Base-by-base conservation (phyloP, 129 eudicot species). In the Logfia minima region DNA sequence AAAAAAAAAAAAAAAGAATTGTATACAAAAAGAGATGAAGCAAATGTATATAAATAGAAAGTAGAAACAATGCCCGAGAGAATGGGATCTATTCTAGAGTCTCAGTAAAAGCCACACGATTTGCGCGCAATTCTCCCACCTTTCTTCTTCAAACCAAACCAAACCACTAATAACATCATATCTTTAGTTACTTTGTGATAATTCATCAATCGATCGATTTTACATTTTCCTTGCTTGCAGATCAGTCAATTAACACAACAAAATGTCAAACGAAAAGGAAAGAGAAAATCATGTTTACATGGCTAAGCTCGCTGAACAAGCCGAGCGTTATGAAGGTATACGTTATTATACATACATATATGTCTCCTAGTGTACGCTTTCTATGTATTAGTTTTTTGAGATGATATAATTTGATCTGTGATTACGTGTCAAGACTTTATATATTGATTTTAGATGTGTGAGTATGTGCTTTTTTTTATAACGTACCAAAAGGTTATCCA, bases 241-340 rank as follows among this genome's bases (percentile, higher is more conserved):
- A 45, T 45, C 51, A 63, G 52, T 28, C 78, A 19, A 65, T 63
- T 74, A 65, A 21, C 75, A 86, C 22, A 14, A 10, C 14, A 65
- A 70, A 83, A 90, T 93, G 97, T 81, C 98, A 58, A 80, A 87
- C 55, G 95, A 93, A 14, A 90, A 87, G 84, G 98, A 93, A 76
- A 84, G 98, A 85, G 96, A 90, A 72, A 88, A 86, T 71, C 98
- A 90, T 78, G 98, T 93, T 56, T 93, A 90, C 90, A 34, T 93
- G 91, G 98, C 98, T 35, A 92, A 92, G 89, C 96, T 90, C n/a
- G 86, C 96, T 26, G 98, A 92, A 85, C 98, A 93, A 84, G 98
- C 98, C 60, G 96, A 93, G 80, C 98, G 98, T 75, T 93, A 90
- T 51, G 96, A 90, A 66, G 98, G 98, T 87, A 66, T 29, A 64